Evolutionary conservation across 352 stramenopile genomes (phyloP).

Genomic region (Pythium pyrilobum): DNA sequence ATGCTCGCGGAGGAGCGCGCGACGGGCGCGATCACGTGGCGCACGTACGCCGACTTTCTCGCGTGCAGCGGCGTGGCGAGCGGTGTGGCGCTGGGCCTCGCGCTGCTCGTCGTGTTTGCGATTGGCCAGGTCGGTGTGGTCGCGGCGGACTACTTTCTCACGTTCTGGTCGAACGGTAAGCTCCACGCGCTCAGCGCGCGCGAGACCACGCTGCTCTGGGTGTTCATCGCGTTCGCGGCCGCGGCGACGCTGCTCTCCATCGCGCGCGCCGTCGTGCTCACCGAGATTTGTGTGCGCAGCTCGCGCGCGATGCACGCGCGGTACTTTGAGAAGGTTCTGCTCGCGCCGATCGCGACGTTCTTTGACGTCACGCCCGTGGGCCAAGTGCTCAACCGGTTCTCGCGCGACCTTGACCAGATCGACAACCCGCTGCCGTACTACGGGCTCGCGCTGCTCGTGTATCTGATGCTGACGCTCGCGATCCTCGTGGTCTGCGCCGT

Average conservation of each 20-base stretch:
- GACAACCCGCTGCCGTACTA: conserved; percentile 50
- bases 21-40: conserved; percentile 12
- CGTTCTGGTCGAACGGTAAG: conserved; percentile 21
- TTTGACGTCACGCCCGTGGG: conserved; percentile 34
- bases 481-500: conserved; percentile 32
- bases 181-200: background rate
- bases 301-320: conserved; percentile 37
- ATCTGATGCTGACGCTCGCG: conserved; percentile 21
- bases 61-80: conserved; percentile 2
- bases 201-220: conserved; percentile 10
- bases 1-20: conserved; percentile 20
- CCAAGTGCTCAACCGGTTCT: conserved; percentile 31
- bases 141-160: conserved; percentile 22
- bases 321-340: conserved; percentile 33
- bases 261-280: conserved; percentile 21
- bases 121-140: conserved; percentile 13
- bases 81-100: background rate
- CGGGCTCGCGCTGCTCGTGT: conserved; percentile 37
- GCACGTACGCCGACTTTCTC: conserved; percentile 16
- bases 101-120: conserved; percentile 9
- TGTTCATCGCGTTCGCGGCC: conserved; percentile 11
- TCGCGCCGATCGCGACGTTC: conserved; percentile 27
- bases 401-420: conserved; percentile 37
- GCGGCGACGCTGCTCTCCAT: conserved; percentile 24
- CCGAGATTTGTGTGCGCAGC: conserved; percentile 40